phyloP scores from a whole-genome alignment of 2,329 filamentous ascomycete species.

The Epichloe typhina region DNA sequence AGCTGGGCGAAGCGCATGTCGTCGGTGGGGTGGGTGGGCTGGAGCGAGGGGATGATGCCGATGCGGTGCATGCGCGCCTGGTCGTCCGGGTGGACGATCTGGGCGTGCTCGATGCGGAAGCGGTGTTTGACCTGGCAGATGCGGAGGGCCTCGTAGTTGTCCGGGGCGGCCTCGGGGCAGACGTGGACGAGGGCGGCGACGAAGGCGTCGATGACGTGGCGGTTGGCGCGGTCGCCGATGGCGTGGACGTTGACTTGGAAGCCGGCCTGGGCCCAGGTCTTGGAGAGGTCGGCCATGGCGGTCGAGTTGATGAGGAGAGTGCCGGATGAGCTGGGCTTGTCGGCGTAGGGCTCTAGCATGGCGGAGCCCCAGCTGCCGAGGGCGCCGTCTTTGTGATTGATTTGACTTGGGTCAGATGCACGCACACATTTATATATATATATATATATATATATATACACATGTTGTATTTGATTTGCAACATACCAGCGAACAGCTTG shows the following conservation, averaged over 20 bases:
- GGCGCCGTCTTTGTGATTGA: constrained; percentile 41
- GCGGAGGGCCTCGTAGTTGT: constrained; percentile 19
- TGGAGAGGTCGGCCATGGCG: constrained; percentile 38
- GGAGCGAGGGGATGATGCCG: constrained; percentile 54
- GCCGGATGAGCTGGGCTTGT: constrained; percentile 45
- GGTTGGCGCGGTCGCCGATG: constrained; percentile 57
- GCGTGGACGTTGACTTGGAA: constrained; percentile 63
- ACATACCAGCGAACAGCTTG: constrained; percentile 53
- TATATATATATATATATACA: too few relatives aligned
- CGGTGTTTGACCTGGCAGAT: constrained; percentile 41
- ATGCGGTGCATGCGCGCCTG: constrained; percentile 44
- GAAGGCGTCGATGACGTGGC: constrained; percentile 50
- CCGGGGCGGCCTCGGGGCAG: constrained; percentile 28
- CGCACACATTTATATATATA: too few relatives aligned
- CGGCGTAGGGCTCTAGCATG: constrained; percentile 56
- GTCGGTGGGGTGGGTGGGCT: constrained; percentile 59
- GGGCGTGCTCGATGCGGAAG: constrained; percentile 58
- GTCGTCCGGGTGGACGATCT: constrained; percentile 55
- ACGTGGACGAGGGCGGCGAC: constrained; percentile 38
- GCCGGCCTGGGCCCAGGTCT: constrained; percentile 44
- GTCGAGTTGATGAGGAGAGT: constrained; percentile 55
- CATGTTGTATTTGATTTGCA: too few relatives aligned
- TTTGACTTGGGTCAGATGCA: too few relatives aligned
- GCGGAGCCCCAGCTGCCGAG: constrained; percentile 60
- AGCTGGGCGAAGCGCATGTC: constrained; percentile 54